These are phyloP conservation scores for Cutaneotrichosporon sp. DNA, from an alignment of 1,284 basidiomycete species.

Conservation along the genomic window DNA sequence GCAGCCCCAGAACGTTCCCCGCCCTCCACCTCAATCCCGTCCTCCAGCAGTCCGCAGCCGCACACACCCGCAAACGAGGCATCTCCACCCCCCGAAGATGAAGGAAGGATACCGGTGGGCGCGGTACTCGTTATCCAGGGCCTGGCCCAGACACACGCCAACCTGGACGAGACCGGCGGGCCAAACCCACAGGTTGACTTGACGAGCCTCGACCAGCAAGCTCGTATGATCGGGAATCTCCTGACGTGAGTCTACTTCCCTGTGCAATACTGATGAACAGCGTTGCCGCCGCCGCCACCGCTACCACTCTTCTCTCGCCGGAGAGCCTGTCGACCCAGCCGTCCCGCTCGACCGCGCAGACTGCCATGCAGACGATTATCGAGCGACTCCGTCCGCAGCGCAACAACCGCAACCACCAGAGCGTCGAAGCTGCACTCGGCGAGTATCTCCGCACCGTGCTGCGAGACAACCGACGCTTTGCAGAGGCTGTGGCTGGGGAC, in stretches of 20 bases:
- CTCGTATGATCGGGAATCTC: constrained; percentile 49
- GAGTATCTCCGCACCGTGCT: constrained; percentile 45
- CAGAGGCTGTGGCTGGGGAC: constrained; percentile 22
- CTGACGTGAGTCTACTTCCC: constrained; percentile 40
- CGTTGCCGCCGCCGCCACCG: constrained; percentile 50
- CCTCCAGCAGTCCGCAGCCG: constrained; percentile 1
- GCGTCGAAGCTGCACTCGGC: constrained; percentile 44
- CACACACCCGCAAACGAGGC: constrained; percentile 8
- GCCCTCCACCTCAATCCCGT: constrained; percentile 3
- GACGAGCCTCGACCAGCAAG: constrained; percentile 43
- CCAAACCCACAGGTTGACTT: constrained; percentile 17
- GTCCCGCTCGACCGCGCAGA: constrained; percentile 29
- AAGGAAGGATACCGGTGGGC: constrained; percentile 34
- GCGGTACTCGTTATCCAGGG: constrained; percentile 52
- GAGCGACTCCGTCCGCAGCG: constrained; percentile 42
- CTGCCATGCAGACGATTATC: constrained; percentile 42
- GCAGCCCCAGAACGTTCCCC: constrained; percentile 12
- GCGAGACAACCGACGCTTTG: constrained; percentile 32
- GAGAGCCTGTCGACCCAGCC: constrained; percentile 24
- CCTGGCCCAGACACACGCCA: constrained; percentile 46
- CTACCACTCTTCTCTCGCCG: constrained; percentile 44
- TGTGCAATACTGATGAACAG: constrained; percentile 22
- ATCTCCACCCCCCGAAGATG: constrained; percentile 15
- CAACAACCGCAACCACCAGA: constrained; percentile 24
- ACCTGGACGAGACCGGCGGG: constrained; percentile 9